These are phyloP conservation scores for Sugiyamaella castrensis DNA, from an alignment of 1,139 yeast species.

Conservation along the genomic window DNA sequence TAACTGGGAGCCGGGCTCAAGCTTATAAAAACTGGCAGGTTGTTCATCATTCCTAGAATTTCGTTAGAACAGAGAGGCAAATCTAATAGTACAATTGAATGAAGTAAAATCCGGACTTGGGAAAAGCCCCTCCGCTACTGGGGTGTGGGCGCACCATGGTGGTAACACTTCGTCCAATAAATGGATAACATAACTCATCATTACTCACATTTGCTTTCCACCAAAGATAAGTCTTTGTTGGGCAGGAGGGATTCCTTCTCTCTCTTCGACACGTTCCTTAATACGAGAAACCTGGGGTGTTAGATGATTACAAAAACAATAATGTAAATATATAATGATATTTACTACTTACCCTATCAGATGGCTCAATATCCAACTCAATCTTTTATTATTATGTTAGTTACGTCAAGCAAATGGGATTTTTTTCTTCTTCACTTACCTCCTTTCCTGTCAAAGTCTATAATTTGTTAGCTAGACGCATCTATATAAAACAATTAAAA, in stretches of 20 bases:
- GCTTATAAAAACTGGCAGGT: conserved; percentile 47
- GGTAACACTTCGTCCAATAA: neutral
- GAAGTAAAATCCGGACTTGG: too few relatives aligned
- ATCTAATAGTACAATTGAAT: too few relatives aligned
- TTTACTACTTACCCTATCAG: conserved; percentile 52
- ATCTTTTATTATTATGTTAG: conserved; percentile 43
- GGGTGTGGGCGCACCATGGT: too few relatives aligned
- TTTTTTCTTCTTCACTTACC: conserved; percentile 35
- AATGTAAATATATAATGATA: neutral
- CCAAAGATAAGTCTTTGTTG: conserved; percentile 90
- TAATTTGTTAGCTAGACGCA: conserved; percentile 14
- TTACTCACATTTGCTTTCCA: conserved; percentile 78
- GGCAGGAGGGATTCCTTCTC: conserved; percentile 96
- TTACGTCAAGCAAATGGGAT: too few relatives aligned
- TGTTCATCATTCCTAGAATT: conserved; percentile 28
- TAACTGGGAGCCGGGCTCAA: conserved; percentile 66
- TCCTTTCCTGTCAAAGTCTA: conserved; percentile 53
- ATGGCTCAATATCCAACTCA: conserved; percentile 72
- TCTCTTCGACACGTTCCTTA: conserved; percentile 92
- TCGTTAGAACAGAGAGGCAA: conserved; percentile 2
- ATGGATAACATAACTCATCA: neutral
- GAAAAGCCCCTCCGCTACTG: too few relatives aligned
- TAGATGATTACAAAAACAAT: neutral
- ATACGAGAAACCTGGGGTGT: conserved; percentile 55
- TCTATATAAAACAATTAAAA: neutral